Conservation (phyloP, 2,329 filamentous ascomycete species). For the Graphilbum sp. region DNA sequence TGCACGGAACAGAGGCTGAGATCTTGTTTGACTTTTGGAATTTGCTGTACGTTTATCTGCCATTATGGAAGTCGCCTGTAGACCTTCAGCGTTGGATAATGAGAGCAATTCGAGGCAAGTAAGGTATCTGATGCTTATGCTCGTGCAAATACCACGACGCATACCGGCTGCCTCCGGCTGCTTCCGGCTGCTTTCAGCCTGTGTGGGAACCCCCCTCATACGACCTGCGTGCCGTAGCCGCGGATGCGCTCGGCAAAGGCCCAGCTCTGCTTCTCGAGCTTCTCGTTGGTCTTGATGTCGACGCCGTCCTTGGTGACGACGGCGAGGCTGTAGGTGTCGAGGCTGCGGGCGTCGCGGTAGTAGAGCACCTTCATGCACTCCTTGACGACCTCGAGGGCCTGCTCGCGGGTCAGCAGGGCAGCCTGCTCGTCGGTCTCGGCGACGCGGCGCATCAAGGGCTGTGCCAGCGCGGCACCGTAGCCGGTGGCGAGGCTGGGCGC, state of each 20-base stretch:
- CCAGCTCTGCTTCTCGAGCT: constrained; percentile 94
- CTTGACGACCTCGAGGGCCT: constrained; percentile 66
- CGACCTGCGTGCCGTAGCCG: constrained; percentile 80
- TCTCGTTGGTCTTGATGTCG: constrained; percentile 66
- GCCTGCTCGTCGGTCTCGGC: constrained; percentile 74
- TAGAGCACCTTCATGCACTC: constrained; percentile 98
- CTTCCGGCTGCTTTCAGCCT: too few species aligned
- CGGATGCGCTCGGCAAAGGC: constrained; percentile 89
- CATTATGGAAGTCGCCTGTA: too few species aligned
- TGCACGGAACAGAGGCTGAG: too few species aligned
- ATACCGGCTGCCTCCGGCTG: too few species aligned
- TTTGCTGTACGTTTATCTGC: too few species aligned
- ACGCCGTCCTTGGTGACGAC: constrained; percentile 82
- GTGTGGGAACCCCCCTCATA: too few species aligned
- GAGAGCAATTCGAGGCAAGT: too few species aligned
- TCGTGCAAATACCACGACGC: too few species aligned
- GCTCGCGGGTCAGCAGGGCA: constrained; percentile 53
- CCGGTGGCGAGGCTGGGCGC: constrained; percentile 83
- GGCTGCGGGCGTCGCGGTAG: constrained; percentile 87
- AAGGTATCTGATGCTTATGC: too few species aligned
- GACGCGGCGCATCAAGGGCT: constrained; percentile 73
- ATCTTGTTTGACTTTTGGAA: too few species aligned
- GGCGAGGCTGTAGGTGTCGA: constrained; percentile 83
- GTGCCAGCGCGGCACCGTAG: constrained; percentile 81
- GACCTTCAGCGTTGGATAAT: too few species aligned